Base-by-base conservation (phyloP, 441 rosid species). In the Raphanus hybrid region DNA sequence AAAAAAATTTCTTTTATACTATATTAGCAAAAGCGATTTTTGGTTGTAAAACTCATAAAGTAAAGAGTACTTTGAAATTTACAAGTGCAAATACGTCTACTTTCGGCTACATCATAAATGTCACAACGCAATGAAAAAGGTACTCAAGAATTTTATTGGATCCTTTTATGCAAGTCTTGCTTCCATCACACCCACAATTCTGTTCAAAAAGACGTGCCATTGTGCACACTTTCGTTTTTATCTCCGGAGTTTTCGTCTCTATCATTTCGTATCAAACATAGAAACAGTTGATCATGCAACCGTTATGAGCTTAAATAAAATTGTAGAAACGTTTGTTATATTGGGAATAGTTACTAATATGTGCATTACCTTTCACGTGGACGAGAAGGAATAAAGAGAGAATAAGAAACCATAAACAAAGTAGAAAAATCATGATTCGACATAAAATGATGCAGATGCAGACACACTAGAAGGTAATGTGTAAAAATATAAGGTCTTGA, bases 121-220 rank as follows among this genome's bases (percentile, higher is more conserved):
- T 0, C 0, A 67, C 70, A 66, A 26, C 59, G 20, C 70, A 67
- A 7, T 67, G 5, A 62, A 29, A 45, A 71, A 68, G 67, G 48
- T 71, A 29, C n/a, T 16, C 20, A 1, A 32, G 16, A 50, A 50
- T 50, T 50, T 50, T 50, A 48, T 48, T 48, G 54, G 32, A 63
- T n/a, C 69, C 52, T 32, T 8, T 35, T 20, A 64, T 73, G 70
- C 76, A 73, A 6, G 54, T 52, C 39, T 73, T 50, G 23, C 2
- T 64, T 35, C 55, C 57, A 8, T 64, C 70, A 27, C 6, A 50
- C 1, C 54, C 70, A 64, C 70, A 64, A 3, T 64, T 64, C 6
- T 35, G 26, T 1, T 20, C 10, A 27, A 73, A 35, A 18, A 5
- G 8, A 5, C n/a, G 18, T 54, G 11, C 26, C 11, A 9, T 35